A percentile compares a stretch with the other conserved stretches of the same genome.
phyloP scores from a whole-genome alignment of 78 protist genomes.

The Mastigamoeba balamuthi region DNA sequence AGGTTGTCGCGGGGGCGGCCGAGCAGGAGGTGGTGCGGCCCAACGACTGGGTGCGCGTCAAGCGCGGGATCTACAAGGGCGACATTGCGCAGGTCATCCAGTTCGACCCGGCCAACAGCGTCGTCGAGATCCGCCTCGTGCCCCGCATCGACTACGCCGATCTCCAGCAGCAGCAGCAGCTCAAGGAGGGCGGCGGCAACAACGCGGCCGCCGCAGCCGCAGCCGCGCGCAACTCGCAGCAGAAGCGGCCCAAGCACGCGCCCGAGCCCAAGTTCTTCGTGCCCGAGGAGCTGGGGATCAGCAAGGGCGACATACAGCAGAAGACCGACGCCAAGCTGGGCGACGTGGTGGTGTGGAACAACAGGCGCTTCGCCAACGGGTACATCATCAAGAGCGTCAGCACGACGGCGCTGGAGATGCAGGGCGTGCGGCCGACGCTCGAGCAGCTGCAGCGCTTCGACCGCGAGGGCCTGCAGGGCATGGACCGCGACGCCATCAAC shows the following conservation, averaged over 20 bases:
- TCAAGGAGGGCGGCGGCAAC: no score
- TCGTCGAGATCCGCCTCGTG: background rate
- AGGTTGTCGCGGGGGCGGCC: background rate
- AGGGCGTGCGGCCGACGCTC: background rate
- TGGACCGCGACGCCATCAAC: no score
- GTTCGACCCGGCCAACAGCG: background rate
- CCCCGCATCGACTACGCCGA: slow-evolving; percentile 3
- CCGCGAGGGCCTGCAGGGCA: no score
- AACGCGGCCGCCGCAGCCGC: no score
- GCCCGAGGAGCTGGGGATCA: no score
- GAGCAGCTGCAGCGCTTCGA: background rate
- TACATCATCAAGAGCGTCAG: background rate
- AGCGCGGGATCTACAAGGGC: slow-evolving; percentile 18
- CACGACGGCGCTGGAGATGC: background rate
- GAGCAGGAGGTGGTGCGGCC: background rate
- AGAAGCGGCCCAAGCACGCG: no score
- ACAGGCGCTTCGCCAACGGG: background rate
- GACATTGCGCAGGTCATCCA: slow-evolving; percentile 11
- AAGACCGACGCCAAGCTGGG: no score
- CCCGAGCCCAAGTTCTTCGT: no score
- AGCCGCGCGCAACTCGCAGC: no score
- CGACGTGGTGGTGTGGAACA: no score
- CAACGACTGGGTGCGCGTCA: background rate
- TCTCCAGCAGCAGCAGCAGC: no score
- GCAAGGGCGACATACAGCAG: no score